Base-by-base conservation (phyloP, 495 filamentous ascomycete genomes). In the Neurospora terricola region DNA sequence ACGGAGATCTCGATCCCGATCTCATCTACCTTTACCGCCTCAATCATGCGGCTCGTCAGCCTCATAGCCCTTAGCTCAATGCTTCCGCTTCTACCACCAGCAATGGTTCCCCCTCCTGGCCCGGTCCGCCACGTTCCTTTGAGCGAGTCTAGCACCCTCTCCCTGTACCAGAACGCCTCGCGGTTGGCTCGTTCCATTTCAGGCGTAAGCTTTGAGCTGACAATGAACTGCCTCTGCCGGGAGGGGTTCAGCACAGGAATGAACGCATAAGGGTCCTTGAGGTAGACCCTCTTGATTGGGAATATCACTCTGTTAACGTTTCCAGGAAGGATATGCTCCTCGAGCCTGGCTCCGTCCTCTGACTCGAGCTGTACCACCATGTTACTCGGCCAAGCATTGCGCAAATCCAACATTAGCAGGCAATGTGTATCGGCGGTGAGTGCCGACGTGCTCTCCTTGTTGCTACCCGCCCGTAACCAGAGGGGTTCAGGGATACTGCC, bases 111-210 rank as follows among this genome's bases (percentile, higher is more conserved):
- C 3, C 23, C 54, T 30, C 54, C 54, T 36, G 54, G 54, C 14
- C 54, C 54, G 9, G 79, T 73, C 37, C 74, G 68, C 94, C 94
- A 98, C 3, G 83, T 86, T 3, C 90, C 94, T 5, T 82, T 82
- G 3, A 97, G 80, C 27, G 85, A 84, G 73, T 92, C 91, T 11
- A 98, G 86, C 2, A 98, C 86, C 78, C 90, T 91, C 77, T 96
- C 92, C 8, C 94, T 88, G 82, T 93, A 97, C 94, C 94, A 97
- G 81, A 97, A 97, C 2, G 91, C 90, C 82, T 97, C 93, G 45
- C 94, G 87, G 54, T 86, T 90, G 8, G 90, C 88, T 40, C 90
- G 88, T 81, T 98, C 94, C 34, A 87, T 88, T 73, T 96, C 92
- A 2, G 93, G 91, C 0, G 91, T 90, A 69, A 92, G 86, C 75